phyloP scores from a whole-genome alignment of 805 yeast species.

The Schizosaccharomyces osmophilus region DNA sequence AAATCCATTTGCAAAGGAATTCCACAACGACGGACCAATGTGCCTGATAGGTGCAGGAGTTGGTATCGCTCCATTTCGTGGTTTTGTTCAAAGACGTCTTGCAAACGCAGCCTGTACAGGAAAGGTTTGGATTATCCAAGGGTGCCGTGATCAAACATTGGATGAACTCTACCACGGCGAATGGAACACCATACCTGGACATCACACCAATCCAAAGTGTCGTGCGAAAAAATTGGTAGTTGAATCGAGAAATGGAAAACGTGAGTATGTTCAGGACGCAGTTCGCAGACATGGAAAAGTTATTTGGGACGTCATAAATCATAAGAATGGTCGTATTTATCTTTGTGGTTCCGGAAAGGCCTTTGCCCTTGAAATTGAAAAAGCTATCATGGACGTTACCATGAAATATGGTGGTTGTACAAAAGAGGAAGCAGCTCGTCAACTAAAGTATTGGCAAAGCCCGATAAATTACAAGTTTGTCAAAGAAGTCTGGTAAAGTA shows the following conservation, averaged over 20 bases:
- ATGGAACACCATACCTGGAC: conserved; percentile 10
- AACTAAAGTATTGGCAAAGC: conserved; percentile 7
- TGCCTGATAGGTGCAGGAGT: conserved; percentile 12
- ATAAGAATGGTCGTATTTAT: conserved; percentile 10
- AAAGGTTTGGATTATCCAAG: conserved; percentile 12
- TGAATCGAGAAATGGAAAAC: conserved; percentile 11
- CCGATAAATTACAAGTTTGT: neutral
- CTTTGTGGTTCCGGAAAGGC: conserved; percentile 12
- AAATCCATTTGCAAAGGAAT: conserved; percentile 11
- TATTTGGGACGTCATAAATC: conserved; percentile 10
- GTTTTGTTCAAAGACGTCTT: conserved; percentile 11
- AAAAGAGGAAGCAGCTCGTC: conserved; percentile 8
- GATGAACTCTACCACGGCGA: conserved; percentile 12
- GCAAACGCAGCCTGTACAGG: conserved; percentile 8
- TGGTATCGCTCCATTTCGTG: conserved; percentile 12
- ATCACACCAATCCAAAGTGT: conserved; percentile 6
- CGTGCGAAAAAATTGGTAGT: conserved; percentile 5
- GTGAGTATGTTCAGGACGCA: conserved; percentile 11
- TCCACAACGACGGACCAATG: conserved; percentile 11
- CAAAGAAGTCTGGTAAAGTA: neutral
- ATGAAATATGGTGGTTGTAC: conserved; percentile 4
- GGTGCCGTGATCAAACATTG: conserved; percentile 10
- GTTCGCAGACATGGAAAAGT: conserved; percentile 8
- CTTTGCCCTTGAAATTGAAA: conserved; percentile 10
- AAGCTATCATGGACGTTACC: conserved; percentile 6